Base-by-base conservation (phyloP, 306 rosid species). In the Spatholobus suberectus region DNA sequence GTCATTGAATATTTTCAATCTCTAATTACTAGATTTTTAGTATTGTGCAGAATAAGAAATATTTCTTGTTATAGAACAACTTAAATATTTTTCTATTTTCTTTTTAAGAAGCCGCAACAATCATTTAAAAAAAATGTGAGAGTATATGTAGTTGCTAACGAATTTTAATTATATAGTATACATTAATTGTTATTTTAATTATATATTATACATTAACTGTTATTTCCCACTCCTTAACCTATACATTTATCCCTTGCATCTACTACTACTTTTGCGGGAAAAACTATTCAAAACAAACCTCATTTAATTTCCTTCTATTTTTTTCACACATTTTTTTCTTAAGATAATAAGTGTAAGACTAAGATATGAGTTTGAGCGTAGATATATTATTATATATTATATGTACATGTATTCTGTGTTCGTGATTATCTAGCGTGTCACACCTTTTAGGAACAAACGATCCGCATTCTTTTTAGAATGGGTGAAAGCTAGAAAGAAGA, bases 401-500 rank as follows among this genome's bases (percentile, higher is more conserved):
- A 26, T 11, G 10, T 13, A 8, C 17, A 59, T 38, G 1, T 3
- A 14, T 63, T 20, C 46, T n/a, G 38, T 51, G 41, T 13, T 77
- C 9, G 62, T 44, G 32, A 77, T 8, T 49, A 65, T 65, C 26
- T 21, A 38, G 47, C 41, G 29, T 65, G 5, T 37, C 41, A 75
- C 81, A 21, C 7, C 23, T 51, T 78, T 63, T 8, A 18, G 20
- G 40, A 79, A 51, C 21, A 77, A 61, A 23, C 32, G 6, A 65
- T 8, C 4, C 37, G 0, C 24, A 44, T 38, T 57, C 20, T 0
- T 59, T 72, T 17, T 13, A 51, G 69, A 74, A 81, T 10, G 38
- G 29, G 38, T 51, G 74, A 68, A 40, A n/a, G n/a, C n/a, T n/a
- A n/a, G n/a, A n/a, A n/a, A 77, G 70, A 75, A 41, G 82, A 81